Evolutionary conservation across 2,329 filamentous ascomycete genomes (phyloP).

Genomic region (Alternaria panax): DNA sequence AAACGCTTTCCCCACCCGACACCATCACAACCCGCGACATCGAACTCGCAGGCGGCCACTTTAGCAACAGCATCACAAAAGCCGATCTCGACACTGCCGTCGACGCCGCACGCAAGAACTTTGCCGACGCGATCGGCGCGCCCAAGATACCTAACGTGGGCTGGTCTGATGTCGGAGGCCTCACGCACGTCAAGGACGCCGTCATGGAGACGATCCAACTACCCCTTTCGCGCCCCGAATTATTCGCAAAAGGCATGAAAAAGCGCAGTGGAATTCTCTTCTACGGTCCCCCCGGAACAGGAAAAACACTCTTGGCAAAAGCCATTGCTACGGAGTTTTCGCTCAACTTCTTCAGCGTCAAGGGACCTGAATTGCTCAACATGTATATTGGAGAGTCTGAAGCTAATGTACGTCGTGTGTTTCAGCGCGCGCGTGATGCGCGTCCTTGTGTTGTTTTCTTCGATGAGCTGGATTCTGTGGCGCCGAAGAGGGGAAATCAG

Average conservation of each 20-base stretch:
- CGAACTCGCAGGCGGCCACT: slow-evolving; percentile 83
- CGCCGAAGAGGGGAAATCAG: slow-evolving; percentile 95
- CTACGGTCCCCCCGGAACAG: slow-evolving; percentile 89
- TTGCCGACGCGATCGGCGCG: slow-evolving; percentile 94
- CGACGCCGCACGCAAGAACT: slow-evolving; percentile 95
- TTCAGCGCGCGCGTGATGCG: slow-evolving; percentile 85
- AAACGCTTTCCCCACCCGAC: slow-evolving; percentile 41
- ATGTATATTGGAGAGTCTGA: slow-evolving; percentile 98
- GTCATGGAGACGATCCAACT: slow-evolving; percentile 96
- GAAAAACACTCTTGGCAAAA: slow-evolving; percentile 91
- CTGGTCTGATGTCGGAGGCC: slow-evolving; percentile 94
- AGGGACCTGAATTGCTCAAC: slow-evolving; percentile 88
- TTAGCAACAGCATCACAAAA: slow-evolving; percentile 78
- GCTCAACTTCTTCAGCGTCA: slow-evolving; percentile 93
- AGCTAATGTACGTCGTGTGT: slow-evolving; percentile 87
- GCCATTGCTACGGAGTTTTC: slow-evolving; percentile 94
- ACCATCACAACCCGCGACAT: slow-evolving; percentile 78
- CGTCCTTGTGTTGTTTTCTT: slow-evolving; percentile 92
- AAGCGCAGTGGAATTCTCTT: slow-evolving; percentile 94
- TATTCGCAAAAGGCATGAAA: slow-evolving; percentile 98
- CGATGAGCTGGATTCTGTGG: slow-evolving; percentile 90
- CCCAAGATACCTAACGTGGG: slow-evolving; percentile 97
- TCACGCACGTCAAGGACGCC: slow-evolving; percentile 95
- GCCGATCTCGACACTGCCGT: slow-evolving; percentile 91
- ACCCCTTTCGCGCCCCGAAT: slow-evolving; percentile 86